Evolutionary conservation across 345 rosid species (phyloP).

Genomic region (Pugionium cornutum): DNA sequence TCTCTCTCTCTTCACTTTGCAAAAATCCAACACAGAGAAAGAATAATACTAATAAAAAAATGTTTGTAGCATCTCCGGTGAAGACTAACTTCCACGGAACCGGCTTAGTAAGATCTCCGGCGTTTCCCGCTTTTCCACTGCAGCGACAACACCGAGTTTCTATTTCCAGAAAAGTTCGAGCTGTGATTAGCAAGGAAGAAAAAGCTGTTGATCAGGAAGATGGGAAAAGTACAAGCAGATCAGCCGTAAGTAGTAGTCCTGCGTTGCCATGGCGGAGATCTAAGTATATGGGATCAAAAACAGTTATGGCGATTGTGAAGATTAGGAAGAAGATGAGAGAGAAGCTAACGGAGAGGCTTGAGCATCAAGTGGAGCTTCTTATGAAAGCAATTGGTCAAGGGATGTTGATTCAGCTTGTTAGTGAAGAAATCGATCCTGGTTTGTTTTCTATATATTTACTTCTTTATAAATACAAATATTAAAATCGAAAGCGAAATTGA

Average conservation of each 20-base stretch:
- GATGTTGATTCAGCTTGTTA: conserved; percentile 73
- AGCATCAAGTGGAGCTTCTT: conserved; percentile 65
- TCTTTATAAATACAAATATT: too few relatives aligned
- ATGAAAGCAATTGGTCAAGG: conserved; percentile 81
- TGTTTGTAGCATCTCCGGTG: conserved; percentile 48
- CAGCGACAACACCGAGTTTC: conserved; percentile 11
- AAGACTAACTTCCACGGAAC: conserved; percentile 48
- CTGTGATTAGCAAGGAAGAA: conserved; percentile 68
- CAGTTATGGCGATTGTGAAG: conserved; percentile 63
- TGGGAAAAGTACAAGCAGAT: conserved; percentile 26
- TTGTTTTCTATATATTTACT: conserved; percentile 3
- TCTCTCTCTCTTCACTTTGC: conserved; percentile 17
- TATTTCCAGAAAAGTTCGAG: conserved; percentile 41
- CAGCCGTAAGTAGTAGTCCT: conserved; percentile 15
- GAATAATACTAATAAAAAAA: conserved; percentile 9
- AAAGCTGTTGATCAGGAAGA: conserved; percentile 50
- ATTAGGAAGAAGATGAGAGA: conserved; percentile 79
- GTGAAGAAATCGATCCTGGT: conserved; percentile 90
- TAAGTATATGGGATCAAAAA: conserved; percentile 40
- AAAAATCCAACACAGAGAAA: neutral
- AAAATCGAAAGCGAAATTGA: too few relatives aligned
- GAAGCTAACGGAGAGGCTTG: conserved; percentile 68
- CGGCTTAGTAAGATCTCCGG: conserved; percentile 40
- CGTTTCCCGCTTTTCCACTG: conserved; percentile 23
- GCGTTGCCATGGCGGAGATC: conserved; percentile 37